These are phyloP conservation scores for Neurospora sp. DNA, from an alignment of 495 filamentous ascomycete species.

Conservation along the genomic window DNA sequence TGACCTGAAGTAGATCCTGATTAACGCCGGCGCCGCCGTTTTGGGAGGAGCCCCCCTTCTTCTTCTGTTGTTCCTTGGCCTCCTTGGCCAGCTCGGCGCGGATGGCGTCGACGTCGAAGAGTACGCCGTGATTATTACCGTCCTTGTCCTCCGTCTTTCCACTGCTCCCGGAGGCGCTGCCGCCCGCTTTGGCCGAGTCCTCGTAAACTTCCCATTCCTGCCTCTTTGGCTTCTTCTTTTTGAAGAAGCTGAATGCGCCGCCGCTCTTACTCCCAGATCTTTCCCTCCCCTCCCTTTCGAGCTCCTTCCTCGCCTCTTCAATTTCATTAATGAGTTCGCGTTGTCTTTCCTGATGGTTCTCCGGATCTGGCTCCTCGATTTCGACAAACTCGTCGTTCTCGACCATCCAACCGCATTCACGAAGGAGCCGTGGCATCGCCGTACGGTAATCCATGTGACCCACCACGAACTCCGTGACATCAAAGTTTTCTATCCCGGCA, in stretches of 20 bases:
- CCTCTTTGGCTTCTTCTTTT: slow-evolving; percentile 60
- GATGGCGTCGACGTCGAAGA: slow-evolving; percentile 97
- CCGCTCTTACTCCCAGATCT: slow-evolving; percentile 12
- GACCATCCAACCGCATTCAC: slow-evolving; percentile 75
- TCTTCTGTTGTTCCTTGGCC: slow-evolving; percentile 48
- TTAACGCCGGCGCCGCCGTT: slow-evolving; percentile 12
- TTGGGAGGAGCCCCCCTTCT: neutral
- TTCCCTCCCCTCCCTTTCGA: slow-evolving; percentile 51
- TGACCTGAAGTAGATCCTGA: slow-evolving; percentile 50
- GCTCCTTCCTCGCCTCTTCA: slow-evolving; percentile 81
- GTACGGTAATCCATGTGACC: slow-evolving; percentile 96
- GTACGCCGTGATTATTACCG: slow-evolving; percentile 47
- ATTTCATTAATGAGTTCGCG: slow-evolving; percentile 92
- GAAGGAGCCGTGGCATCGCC: slow-evolving; percentile 79
- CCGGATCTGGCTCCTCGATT: slow-evolving; percentile 95
- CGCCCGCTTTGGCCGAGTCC: slow-evolving; percentile 27
- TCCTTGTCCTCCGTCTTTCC: slow-evolving; percentile 33
- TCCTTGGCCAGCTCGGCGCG: slow-evolving; percentile 73
- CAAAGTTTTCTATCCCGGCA: slow-evolving; percentile 77
- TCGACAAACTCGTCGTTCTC: slow-evolving; percentile 91
- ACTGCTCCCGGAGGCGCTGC: slow-evolving; percentile 9
- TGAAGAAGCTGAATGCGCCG: slow-evolving; percentile 63
- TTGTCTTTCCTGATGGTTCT: slow-evolving; percentile 80
- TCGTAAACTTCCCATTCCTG: slow-evolving; percentile 96
- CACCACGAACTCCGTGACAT: slow-evolving; percentile 76